phyloP scores from a whole-genome alignment of 768 basidiomycete genomes.

The Suillus paluster region DNA sequence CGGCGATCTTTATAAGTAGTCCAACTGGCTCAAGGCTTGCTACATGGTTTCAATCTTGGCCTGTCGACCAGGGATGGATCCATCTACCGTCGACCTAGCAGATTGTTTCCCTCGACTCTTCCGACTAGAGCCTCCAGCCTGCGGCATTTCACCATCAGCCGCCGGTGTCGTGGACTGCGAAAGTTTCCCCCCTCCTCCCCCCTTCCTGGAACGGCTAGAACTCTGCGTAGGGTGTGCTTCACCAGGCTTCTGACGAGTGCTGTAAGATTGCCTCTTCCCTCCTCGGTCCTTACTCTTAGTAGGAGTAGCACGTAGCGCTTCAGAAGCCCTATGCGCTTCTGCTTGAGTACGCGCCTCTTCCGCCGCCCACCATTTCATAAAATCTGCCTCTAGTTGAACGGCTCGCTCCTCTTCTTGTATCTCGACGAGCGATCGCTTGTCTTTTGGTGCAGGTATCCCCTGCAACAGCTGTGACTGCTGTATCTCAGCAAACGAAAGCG shows the following conservation, averaged over 20 bases:
- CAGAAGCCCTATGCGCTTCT: slow-evolving; percentile 33
- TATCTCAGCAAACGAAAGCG: slow-evolving; percentile 80
- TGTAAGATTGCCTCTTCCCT: not conserved
- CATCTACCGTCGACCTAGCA: not conserved
- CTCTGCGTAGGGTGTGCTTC: not conserved
- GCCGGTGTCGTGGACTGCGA: not conserved
- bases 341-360: slow-evolving; percentile 75
- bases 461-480: slow-evolving; percentile 77
- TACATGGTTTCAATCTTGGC: not conserved
- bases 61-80: not conserved
- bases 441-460: slow-evolving; percentile 43
- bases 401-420: slow-evolving; percentile 87
- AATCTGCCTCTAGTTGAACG: slow-evolving; percentile 72
- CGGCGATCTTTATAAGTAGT: too few relatives aligned
- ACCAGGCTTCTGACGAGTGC: not conserved
- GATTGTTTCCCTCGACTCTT: not conserved
- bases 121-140: not conserved
- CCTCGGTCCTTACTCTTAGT: not conserved
- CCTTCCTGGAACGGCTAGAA: not conserved
- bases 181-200: not conserved
- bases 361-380: slow-evolving; percentile 86
- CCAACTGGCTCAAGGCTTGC: not conserved
- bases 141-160: not conserved
- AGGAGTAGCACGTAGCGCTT: not conserved
- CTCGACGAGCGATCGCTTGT: slow-evolving; percentile 70